These are phyloP conservation scores for Adansonia gregorii DNA, from an alignment of 441 rosid species.

Conservation along the genomic window DNA sequence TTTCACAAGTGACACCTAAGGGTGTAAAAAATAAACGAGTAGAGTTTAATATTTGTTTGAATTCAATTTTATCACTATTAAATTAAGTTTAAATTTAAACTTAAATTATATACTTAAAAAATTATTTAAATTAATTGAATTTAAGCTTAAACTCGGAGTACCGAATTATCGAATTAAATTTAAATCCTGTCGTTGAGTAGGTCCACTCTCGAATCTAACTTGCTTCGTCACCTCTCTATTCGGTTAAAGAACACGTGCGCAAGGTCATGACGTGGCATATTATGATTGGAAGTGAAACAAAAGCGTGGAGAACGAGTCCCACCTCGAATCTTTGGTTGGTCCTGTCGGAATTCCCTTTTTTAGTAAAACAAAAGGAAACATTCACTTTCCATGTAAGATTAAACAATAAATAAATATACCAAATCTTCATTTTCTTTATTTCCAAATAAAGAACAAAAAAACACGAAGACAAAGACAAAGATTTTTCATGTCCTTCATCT, in stretches of 20 bases:
- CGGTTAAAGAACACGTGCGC: background rate
- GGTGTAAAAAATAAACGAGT: too few relatives aligned
- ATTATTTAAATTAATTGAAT: too few relatives aligned
- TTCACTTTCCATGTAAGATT: background rate
- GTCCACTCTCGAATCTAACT: background rate
- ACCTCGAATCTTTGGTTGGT: background rate
- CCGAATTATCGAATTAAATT: too few relatives aligned
- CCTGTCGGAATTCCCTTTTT: background rate
- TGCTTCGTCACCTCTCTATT: too few relatives aligned
- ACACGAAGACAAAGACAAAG: too few relatives aligned
- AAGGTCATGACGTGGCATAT: background rate
- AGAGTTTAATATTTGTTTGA: too few relatives aligned
- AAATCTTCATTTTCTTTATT: background rate
- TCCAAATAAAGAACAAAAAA: background rate
- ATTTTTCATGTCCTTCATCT: background rate
- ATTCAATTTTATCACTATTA: too few relatives aligned
- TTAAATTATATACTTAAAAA: too few relatives aligned
- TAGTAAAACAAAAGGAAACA: background rate
- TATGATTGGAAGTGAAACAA: background rate
- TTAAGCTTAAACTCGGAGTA: too few relatives aligned
- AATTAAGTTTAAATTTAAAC: too few relatives aligned
- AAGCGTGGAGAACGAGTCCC: background rate
- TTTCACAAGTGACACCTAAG: background rate
- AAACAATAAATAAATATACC: too few relatives aligned
- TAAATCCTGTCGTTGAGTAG: too few relatives aligned